These are phyloP conservation scores for Erythrobasidium hasegawianum DNA, from an alignment of 1,284 basidiomycete species.

Conservation along the genomic window DNA sequence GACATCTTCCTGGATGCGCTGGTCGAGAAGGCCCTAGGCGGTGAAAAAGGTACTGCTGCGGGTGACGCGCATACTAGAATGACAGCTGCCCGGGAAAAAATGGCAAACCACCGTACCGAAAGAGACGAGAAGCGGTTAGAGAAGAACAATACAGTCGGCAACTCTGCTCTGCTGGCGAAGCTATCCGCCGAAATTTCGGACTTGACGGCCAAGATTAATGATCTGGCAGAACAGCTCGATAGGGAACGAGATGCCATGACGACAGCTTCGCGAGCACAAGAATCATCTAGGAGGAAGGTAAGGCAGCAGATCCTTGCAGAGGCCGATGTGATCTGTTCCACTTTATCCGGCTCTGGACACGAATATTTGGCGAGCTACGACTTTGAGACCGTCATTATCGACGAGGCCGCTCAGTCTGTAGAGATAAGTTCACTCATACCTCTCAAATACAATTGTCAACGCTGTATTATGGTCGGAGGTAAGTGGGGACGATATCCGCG, in stretches of 20 bases:
- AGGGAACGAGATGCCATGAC: slow-evolving; percentile 75
- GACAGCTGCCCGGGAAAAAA: slow-evolving; percentile 60
- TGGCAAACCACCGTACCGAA: slow-evolving; percentile 63
- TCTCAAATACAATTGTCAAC: slow-evolving; percentile 76
- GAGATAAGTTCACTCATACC: slow-evolving; percentile 97
- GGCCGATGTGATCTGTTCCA: slow-evolving; percentile 91
- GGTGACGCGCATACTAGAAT: slow-evolving; percentile 55
- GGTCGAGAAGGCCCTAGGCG: slow-evolving; percentile 66
- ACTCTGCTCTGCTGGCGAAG: slow-evolving; percentile 56
- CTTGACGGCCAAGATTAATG: slow-evolving; percentile 59
- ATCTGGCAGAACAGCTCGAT: slow-evolving; percentile 67
- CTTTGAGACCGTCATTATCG: slow-evolving; percentile 91
- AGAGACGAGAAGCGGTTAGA: slow-evolving; percentile 65
- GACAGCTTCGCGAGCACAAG: slow-evolving; percentile 65
- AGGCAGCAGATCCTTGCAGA: slow-evolving; percentile 73
- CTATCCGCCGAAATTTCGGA: slow-evolving; percentile 54
- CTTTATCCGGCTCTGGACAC: slow-evolving; percentile 87
- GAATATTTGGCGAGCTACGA: slow-evolving; percentile 66
- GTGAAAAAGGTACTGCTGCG: slow-evolving; percentile 34
- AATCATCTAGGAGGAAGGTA: slow-evolving; percentile 69
- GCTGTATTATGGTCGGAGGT: slow-evolving; percentile 93
- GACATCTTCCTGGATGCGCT: slow-evolving; percentile 83
- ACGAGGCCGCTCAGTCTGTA: slow-evolving; percentile 96
- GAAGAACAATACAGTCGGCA: slow-evolving; percentile 48
- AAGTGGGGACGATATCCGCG: slow-evolving; percentile 40